These are phyloP conservation scores for Coniochaeta pulveracea DNA, from an alignment of 2,329 filamentous ascomycete genomes.

Conservation along the genomic window DNA sequence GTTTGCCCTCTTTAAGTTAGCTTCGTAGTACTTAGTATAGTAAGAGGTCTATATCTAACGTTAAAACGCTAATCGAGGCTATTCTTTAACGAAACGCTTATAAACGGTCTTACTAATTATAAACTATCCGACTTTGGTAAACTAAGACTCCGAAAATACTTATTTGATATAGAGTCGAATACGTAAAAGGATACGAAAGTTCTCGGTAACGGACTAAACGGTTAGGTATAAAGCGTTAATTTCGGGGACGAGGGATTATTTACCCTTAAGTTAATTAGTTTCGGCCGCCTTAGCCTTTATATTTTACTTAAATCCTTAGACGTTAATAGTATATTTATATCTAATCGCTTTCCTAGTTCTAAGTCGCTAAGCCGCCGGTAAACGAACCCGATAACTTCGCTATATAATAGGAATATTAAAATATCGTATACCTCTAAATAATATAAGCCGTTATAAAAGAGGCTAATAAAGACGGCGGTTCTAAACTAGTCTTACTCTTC, in stretches of 20 bases:
- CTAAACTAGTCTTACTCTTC: not conserved
- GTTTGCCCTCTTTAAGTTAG: no score
- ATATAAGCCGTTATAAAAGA: not conserved
- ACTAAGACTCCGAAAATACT: not conserved
- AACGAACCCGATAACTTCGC: not conserved
- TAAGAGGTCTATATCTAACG: no score
- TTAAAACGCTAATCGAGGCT: not conserved
- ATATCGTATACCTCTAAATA: not conserved
- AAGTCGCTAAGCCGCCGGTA: not conserved
- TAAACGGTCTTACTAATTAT: not conserved
- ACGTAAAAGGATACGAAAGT: not conserved
- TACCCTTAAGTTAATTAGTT: constrained; percentile 1
- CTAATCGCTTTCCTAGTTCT: constrained; percentile 1
- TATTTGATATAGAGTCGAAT: not conserved
- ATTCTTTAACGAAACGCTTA: not conserved
- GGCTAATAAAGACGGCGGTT: constrained; percentile 1
- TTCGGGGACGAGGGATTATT: constrained; percentile 1
- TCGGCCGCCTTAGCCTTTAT: no score
- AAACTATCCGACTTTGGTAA: not conserved
- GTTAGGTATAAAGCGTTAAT: not conserved
- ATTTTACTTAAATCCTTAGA: not conserved
- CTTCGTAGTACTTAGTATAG: no score
- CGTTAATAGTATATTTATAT: not conserved
- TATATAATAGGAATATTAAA: not conserved
- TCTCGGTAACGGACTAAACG: not conserved